phyloP scores from a whole-genome alignment of 164 flowering plant species.

The Annona cherimola region DNA sequence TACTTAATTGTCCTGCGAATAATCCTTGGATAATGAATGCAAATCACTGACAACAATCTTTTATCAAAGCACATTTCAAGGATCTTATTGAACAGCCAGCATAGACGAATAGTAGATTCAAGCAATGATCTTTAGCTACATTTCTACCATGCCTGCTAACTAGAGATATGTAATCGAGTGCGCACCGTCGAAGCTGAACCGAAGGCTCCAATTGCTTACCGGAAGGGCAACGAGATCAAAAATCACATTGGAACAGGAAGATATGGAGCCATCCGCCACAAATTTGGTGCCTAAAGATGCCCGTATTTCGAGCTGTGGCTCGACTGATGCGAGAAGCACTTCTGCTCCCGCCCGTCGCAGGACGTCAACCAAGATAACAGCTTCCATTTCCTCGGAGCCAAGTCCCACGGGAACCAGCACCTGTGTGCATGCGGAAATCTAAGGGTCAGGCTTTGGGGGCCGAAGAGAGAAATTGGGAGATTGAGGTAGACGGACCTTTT shows the following conservation, averaged over 20 bases:
- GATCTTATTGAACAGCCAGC: background rate
- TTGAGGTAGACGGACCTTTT: conserved; percentile 32
- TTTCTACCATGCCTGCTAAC: too few species aligned
- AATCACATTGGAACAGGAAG: conserved; percentile 43
- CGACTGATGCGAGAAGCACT: conserved; percentile 83
- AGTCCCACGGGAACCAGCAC: conserved; percentile 81
- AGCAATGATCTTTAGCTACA: too few species aligned
- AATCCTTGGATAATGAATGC: background rate
- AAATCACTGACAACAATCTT: background rate
- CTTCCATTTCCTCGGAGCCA: conserved; percentile 94
- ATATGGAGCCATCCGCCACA: conserved; percentile 68
- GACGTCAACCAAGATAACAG: conserved; percentile 64
- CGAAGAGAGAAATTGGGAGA: too few species aligned
- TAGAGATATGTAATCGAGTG: too few species aligned
- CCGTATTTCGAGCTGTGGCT: conserved; percentile 63
- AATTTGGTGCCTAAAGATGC: conserved; percentile 61
- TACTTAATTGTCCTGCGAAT: background rate
- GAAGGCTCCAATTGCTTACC: conserved; percentile 30
- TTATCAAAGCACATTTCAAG: background rate
- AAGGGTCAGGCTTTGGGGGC: background rate
- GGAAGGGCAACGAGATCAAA: conserved; percentile 86
- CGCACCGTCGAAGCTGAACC: background rate
- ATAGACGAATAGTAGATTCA: too few species aligned
- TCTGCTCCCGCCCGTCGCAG: conserved; percentile 82
- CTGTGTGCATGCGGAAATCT: conserved; percentile 24